phyloP scores from a whole-genome alignment of 1,284 basidiomycete genomes.

The Leccinum insolens region DNA sequence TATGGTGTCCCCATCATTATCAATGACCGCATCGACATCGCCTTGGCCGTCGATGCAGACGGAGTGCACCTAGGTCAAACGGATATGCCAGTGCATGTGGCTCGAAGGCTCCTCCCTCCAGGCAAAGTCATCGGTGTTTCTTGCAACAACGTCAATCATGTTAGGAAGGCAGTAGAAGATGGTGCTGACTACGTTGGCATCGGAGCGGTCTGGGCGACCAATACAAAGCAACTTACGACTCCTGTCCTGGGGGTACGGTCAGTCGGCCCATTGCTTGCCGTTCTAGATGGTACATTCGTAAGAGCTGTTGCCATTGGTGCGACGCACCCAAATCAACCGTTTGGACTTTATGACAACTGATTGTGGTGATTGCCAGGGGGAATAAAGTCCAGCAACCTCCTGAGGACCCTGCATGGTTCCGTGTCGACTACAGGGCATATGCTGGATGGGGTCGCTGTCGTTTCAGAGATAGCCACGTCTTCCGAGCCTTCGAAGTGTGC shows the following conservation, averaged over 20 bases:
- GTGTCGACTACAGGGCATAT: slow-evolving; percentile 58
- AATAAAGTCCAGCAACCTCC: slow-evolving; percentile 75
- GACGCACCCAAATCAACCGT: slow-evolving; percentile 18
- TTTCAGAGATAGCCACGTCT: slow-evolving; percentile 86
- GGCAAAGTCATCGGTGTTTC: slow-evolving; percentile 83
- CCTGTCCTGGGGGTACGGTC: slow-evolving; percentile 65
- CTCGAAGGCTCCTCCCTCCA: slow-evolving; percentile 71
- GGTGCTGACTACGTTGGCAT: slow-evolving; percentile 88
- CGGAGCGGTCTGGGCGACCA: slow-evolving; percentile 77
- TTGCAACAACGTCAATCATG: slow-evolving; percentile 72
- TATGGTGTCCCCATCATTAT: slow-evolving; percentile 88
- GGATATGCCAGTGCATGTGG: slow-evolving; percentile 79
- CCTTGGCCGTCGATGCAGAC: slow-evolving; percentile 73
- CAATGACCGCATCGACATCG: slow-evolving; percentile 91
- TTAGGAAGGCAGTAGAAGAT: slow-evolving; percentile 55
- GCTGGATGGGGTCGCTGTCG: slow-evolving; percentile 87
- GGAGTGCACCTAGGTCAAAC: slow-evolving; percentile 93
- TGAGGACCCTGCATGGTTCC: slow-evolving; percentile 72
- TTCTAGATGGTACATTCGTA: slow-evolving; percentile 63
- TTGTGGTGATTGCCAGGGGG: slow-evolving; percentile 58
- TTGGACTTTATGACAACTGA: slow-evolving; percentile 1
- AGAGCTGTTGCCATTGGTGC: slow-evolving; percentile 84
- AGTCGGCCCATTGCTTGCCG: slow-evolving; percentile 65
- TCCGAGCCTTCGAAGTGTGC: slow-evolving; percentile 64
- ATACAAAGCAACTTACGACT: slow-evolving; percentile 70